These are phyloP conservation scores for Furculomyces boomerangus DNA, from an alignment of 371 early-diverging fungal genomes.

Conservation along the genomic window DNA sequence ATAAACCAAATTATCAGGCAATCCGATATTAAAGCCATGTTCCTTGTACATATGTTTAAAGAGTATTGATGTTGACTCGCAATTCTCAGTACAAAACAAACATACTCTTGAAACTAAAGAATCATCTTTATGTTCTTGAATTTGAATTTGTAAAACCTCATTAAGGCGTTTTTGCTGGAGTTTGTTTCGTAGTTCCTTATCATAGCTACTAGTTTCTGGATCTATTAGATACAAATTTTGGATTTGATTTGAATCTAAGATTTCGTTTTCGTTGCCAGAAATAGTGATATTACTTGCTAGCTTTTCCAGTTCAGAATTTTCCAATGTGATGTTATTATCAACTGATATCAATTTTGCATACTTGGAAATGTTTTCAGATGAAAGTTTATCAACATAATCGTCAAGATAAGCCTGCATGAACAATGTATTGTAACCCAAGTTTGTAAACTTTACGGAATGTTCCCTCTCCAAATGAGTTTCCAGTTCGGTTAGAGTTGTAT, in stretches of 20 bases:
- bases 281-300: no score
- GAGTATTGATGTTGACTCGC: conserved; percentile 38
- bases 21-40: conserved; percentile 88
- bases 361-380: not conserved
- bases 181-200: conserved; percentile 47
- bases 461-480: conserved; percentile 41
- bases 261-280: no score
- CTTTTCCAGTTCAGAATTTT: no score
- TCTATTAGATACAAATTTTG: no score
- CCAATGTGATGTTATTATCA: no score
- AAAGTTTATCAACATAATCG: conserved; percentile 46
- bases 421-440: conserved; percentile 64
- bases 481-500: conserved; percentile 19
- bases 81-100: conserved; percentile 71
- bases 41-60: conserved; percentile 83
- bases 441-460: conserved; percentile 47
- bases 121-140: conserved; percentile 52
- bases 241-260: no score
- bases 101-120: conserved; percentile 59
- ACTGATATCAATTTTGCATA: not conserved
- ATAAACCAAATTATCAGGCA: conserved; percentile 78
- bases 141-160: conserved; percentile 59
- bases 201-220: conserved; percentile 34
- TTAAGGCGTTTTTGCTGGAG: conserved; percentile 57
- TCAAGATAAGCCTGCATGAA: conserved; percentile 55